Percentiles rank a stretch among this genome's conserved stretches.
Evolutionary conservation across 139 green algal species (phyloP).

Genomic region (Edaphochlamys debaryana): DNA sequence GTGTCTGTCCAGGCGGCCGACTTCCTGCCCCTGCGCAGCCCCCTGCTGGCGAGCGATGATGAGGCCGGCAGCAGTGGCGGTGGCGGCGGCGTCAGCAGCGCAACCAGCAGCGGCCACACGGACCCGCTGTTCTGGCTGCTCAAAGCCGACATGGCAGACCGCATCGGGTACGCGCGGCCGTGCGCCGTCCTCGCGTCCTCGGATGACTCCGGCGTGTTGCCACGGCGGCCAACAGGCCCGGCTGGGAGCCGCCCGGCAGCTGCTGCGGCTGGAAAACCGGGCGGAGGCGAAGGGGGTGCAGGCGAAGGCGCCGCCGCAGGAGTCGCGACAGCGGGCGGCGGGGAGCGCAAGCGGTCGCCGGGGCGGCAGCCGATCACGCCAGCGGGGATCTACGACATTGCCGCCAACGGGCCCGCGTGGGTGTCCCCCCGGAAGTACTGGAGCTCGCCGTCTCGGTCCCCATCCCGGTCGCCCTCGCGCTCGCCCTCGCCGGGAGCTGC

Average conservation of each 20-base stretch:
- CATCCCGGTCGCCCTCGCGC: too few relatives aligned
- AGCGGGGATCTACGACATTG: too few relatives aligned
- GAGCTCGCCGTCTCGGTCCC: too few relatives aligned
- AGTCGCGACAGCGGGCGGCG: not conserved
- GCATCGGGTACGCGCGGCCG: not conserved
- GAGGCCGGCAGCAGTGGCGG: not conserved
- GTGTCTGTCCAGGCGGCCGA: not conserved
- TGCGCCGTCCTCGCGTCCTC: not conserved
- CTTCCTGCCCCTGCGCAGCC: not conserved
- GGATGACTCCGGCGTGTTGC: not conserved
- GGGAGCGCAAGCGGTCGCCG: not conserved
- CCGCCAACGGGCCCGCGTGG: not conserved
- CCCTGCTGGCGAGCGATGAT: not conserved
- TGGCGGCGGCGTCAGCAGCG: not conserved
- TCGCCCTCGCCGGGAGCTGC: too few relatives aligned
- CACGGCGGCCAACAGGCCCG: too few relatives aligned
- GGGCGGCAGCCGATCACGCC: not conserved
- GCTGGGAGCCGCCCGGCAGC: too few relatives aligned
- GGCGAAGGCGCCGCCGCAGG: too few relatives aligned
- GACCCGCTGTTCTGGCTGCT: slow-evolving; percentile 28
- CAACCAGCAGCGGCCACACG: not conserved
- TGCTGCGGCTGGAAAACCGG: too few relatives aligned
- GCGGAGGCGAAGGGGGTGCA: too few relatives aligned
- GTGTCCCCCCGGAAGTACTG: not conserved
- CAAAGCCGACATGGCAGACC: slow-evolving; percentile 7